Base-by-base conservation (phyloP, 2,329 filamentous ascomycete species). In the Exserohilum rostratum region DNA sequence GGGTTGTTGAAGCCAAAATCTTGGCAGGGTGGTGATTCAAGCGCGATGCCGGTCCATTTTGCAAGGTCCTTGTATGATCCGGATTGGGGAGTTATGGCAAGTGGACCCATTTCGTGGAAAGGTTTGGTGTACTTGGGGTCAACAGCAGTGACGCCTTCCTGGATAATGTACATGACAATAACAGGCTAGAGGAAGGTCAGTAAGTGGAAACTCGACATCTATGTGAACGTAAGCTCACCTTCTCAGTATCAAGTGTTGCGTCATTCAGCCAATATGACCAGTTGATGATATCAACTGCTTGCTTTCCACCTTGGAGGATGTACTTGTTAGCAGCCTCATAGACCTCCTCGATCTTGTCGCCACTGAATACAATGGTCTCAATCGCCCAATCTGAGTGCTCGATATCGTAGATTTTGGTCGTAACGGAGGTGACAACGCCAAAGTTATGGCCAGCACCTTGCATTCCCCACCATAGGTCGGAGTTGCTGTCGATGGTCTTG, bases 391-490 rank as follows among this genome's bases (percentile, higher is more conserved):
- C 48, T 2, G 52, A 39, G 20, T 65, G 22, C 10, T 51, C 49
- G 3, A 69, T 58, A 10, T 64, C 60, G 59, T 81, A 82, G 45
- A 84, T 77, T 64, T 80, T 80, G 15, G 73, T 72, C 0, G 75
- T 63, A 2, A 63, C 62, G 5, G 33, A 39, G 0, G 48, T 51
- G 6, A 51, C 48, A 3, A 51, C 27, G 35, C 83, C 84, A 53
- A 86, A 85, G 68, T 85, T 86, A 54, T 85, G 48, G 2, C 40
- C 40, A 17, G 48, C 48, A 0, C 48, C 48, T 46, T 51, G 48
- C 48, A 86, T 76, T 1, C 76, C 84, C 83, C 83, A 87, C 66
- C 77, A 86, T 7, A 86, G 76, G 31, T 86, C 83, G 0, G 79
- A 78, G 6, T 72, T 69, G 2, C 46, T 29, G n/a, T 71, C 65